phyloP scores from a whole-genome alignment of 352 stramenopile species.

The Phytophthora palmivora region DNA sequence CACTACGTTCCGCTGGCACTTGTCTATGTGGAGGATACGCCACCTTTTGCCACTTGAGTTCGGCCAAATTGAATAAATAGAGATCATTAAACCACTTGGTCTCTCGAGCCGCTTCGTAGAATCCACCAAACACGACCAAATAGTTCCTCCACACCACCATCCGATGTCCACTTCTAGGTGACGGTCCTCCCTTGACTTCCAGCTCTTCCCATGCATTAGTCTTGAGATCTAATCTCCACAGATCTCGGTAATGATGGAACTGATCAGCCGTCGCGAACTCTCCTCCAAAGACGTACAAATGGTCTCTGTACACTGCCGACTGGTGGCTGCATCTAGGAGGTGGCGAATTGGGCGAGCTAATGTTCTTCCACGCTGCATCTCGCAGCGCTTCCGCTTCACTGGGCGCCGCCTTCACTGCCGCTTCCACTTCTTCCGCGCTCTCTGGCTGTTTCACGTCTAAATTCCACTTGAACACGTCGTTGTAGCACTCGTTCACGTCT shows the following conservation, averaged over 20 bases:
- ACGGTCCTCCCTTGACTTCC: constrained; percentile 80
- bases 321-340: constrained; percentile 96
- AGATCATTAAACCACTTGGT: constrained; percentile 97
- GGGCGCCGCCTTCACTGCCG: constrained; percentile 4
- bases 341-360: constrained; percentile 90
- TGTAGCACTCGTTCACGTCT: constrained; percentile 96
- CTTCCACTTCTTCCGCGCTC: constrained; percentile 24
- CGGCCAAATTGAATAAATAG: constrained; percentile 90
- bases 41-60: constrained; percentile 91
- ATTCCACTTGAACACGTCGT: constrained; percentile 96
- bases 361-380: constrained; percentile 84
- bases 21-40: constrained; percentile 71
- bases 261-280: constrained; percentile 97
- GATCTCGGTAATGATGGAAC: constrained; percentile 97
- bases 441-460: constrained; percentile 53
- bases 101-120: constrained; percentile 94
- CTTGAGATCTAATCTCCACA: constrained; percentile 93
- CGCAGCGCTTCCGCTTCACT: constrained; percentile 26
- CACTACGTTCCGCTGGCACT: constrained; percentile 72
- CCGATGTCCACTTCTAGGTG: constrained; percentile 91
- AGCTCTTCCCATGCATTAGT: constrained; percentile 95
- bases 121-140: constrained; percentile 97
- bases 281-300: constrained; percentile 97
- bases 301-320: constrained; percentile 93
- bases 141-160: constrained; percentile 96